Evolutionary conservation across 148 eudicot genomes (phyloP), one percentile per base, ranked within the genome.

Genomic region (Nyssa sinensis): DNA sequence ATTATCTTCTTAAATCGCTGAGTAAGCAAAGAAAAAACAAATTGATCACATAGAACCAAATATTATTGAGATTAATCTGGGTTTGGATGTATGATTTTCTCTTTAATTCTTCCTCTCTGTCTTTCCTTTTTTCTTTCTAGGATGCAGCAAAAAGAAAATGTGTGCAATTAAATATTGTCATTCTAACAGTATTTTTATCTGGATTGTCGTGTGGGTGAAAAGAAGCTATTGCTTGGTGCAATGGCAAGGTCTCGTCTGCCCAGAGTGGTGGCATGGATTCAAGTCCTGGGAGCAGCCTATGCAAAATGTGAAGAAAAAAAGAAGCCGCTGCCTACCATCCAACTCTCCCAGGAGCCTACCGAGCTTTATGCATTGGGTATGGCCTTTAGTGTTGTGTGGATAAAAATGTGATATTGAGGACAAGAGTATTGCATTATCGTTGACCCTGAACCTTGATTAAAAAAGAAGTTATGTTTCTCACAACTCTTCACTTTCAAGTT

Each of bases 1-100:
- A 96, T 93, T 64, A 81, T 86, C 76, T 72, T 85, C 83, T 81
- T 86, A 85, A 96, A 96, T 84, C 88, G 88, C 99, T 96, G 89
- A 37, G 44, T 66, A 32, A 44, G 16, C 16, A 44, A 44, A 11
- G 51, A 44, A 64, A 71, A 10, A 2, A 44, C 33, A 61, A 24
- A 16, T 33, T 3, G 29, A 66, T 60, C 37, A 83, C 32, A 8
- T 10, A 57, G 59, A 67, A 64, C 23, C 11, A 19, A 65, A 27
- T 67, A 68, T 27, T 21, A 33, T 29, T 51, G 16, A 47, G 41
- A 64, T 55, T 58, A 35, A 14, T 49, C 70, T 27, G 28, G 71
- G 53, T 39, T 24, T 63, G 32, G 62, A 12, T 41, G 29, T 66
- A 68, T 58, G 11, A 12, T 70, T 80, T 58, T 75, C 66, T 64